These are phyloP conservation scores for Camelina hispida DNA, from an alignment of 345 rosid genomes.

Conservation along the genomic window DNA sequence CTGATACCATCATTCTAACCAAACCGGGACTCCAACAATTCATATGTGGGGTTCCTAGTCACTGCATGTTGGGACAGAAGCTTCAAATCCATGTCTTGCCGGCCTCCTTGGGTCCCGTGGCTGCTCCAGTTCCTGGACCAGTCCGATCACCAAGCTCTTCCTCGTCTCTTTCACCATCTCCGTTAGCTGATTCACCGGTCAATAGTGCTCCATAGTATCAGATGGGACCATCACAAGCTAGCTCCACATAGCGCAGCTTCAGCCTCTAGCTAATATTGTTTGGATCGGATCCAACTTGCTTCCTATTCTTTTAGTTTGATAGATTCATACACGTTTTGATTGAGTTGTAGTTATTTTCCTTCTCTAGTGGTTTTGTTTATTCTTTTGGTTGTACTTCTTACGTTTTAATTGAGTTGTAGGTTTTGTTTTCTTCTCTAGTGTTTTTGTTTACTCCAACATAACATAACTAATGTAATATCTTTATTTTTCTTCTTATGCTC, in stretches of 20 bases:
- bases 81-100: constrained; percentile 21
- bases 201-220: constrained; percentile 5
- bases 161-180: not conserved
- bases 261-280: not conserved
- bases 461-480: too few species aligned
- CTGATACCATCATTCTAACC: not conserved
- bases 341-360: too few species aligned
- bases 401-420: too few species aligned
- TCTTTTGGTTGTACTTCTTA: too few species aligned
- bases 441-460: too few species aligned
- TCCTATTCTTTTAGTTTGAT: too few species aligned
- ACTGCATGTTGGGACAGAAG: constrained; percentile 3
- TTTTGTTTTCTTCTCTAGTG: too few species aligned
- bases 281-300: too few species aligned
- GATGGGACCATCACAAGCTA: constrained; percentile 28
- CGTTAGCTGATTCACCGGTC: constrained; percentile 1
- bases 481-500: too few species aligned
- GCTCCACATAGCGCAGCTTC: constrained; percentile 4
- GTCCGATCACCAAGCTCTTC: not conserved
- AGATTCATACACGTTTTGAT: too few species aligned
- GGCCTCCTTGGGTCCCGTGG: not conserved
- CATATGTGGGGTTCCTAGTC: constrained; percentile 10
- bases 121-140: constrained; percentile 10
- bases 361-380: too few species aligned
- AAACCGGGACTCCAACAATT: constrained; percentile 23